Base-by-base conservation (phyloP, 345 rosid species). In the Syzygium jambos region DNA sequence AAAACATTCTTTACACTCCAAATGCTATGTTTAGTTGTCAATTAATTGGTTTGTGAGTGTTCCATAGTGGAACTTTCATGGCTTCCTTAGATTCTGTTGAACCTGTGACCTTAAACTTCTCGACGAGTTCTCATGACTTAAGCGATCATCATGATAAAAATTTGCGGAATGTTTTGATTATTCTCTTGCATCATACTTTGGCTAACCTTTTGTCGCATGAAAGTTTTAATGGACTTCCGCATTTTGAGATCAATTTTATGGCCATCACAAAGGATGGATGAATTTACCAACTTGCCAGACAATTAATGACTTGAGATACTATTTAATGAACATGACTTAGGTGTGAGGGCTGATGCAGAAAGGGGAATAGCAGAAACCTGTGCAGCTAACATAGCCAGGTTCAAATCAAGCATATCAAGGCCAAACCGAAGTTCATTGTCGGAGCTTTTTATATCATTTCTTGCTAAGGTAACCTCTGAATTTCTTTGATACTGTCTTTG, bases 391-490 rank as follows among this genome's bases (percentile, higher is more conserved):
- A 95, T 96, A 87, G 87, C 92, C 34, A 91, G 90, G 85, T 95
- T 91, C 87, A 93, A 34, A 88, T 92, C 95, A 88, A 78, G 90
- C 91, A 91, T 86, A 90, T 84, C 86, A 41, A 92, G 92, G 90
- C 49, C 85, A 52, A 97, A 96, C 85, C 91, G 88, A 85, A 93
- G 96, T 93, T 92, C 98, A 53, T 91, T 96, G 89, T 87, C 98
- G 7, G 95, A 94, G 91, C 96, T 95, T 85, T 93, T 97, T 85
- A 38, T 94, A 90, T 94, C 97, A n/a, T 96, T 97, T 86, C 90
- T 97, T 78, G 93, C 90, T 6, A 95, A 97, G 98, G 99, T 95
- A 89, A 27, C 52, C 51, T 85, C 85, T 25, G 23, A 51, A 30
- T 84, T 23, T 30, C 27, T 78, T 29, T 3, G 38, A 9, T 52